Base-by-base conservation (phyloP, 2,329 filamentous ascomycete genomes). In the Fusarium concolor region DNA sequence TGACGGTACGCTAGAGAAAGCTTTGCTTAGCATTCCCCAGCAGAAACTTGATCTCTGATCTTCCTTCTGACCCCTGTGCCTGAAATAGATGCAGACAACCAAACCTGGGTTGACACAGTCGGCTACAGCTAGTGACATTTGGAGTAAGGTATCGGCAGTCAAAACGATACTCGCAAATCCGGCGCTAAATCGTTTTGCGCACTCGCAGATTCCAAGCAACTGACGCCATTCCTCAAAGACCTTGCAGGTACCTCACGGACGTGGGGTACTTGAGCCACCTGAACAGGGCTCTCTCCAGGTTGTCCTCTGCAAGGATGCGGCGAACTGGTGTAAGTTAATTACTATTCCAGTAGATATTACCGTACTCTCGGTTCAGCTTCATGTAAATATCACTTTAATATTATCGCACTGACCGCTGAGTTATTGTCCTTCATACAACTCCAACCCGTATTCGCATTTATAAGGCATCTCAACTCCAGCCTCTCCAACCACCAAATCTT, bases 191-290 rank as follows among this genome's bases (percentile, higher is more conserved):
- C 18, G 47, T 49, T 22, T 41, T 35, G 45, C 35, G 29, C 51
- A 44, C 62, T 39, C 51, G 43, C 47, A 37, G 35, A 58, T 33
- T 57, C 18, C 17, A 6, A 43, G 53, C 38, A 44, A 49, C 58
- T 68, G 65, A 68, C 61, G 66, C 61, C 65, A 69, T 68, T 61
- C 43, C 42, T 45, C 39, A 29, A 60, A 56, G 24, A 47, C 51
- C 51, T 67, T 53, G 38, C 58, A 58, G 24, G 52, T 53, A 66
- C 61, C 44, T 53, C 38, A 41, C 20, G 24, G 39, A 37, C 52
- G 44, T 52, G 61, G 62, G 61, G 61, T 66, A 67, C 44, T 68
- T 66, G 24, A n/a, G n/a, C 50, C 43, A 53, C 28, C 12, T 59
- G 26, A 22, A 31, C 53, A 64, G 38, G 31, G 47, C 53, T 38